A percentile compares a stretch with the other conserved stretches of the same genome.
phyloP scores from a whole-genome alignment of 2,329 filamentous ascomycete genomes.

The Talaromyces sp. region DNA sequence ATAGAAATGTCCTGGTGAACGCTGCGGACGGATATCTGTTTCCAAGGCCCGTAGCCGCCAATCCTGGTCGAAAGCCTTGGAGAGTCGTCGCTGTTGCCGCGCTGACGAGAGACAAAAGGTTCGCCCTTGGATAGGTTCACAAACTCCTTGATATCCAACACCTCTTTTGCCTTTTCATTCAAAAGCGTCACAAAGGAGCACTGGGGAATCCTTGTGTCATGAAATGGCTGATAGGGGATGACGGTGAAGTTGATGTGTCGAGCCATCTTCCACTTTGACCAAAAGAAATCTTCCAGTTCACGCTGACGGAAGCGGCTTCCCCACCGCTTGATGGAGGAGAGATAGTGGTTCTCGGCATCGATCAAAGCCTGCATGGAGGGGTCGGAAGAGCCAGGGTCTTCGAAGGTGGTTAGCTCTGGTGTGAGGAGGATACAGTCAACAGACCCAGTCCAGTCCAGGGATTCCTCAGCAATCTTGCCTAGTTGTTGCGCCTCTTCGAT shows the following conservation, averaged over 20 bases:
- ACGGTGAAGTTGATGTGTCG: background rate
- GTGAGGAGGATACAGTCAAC: background rate
- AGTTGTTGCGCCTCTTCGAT: background rate
- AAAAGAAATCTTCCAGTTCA: background rate
- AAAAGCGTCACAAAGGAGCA: background rate
- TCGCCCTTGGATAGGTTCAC: background rate
- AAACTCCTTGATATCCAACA: background rate
- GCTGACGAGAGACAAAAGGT: background rate
- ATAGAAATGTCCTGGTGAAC: background rate
- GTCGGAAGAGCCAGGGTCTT: background rate
- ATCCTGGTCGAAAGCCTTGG: background rate
- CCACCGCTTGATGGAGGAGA: background rate
- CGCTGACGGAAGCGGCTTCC: background rate
- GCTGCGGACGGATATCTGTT: background rate
- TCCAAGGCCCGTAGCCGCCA: background rate
- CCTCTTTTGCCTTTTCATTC: background rate
- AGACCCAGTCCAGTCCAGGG: background rate
- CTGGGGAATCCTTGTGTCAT: background rate
- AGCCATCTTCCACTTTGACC: background rate
- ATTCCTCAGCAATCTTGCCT: background rate
- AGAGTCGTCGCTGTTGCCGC: background rate
- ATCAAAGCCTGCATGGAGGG: background rate
- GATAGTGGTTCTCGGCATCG: background rate
- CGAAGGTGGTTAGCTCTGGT: background rate
- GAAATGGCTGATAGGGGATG: background rate